Conservation (phyloP, 768 basidiomycete genomes). For the Lenzites betulinus region DNA sequence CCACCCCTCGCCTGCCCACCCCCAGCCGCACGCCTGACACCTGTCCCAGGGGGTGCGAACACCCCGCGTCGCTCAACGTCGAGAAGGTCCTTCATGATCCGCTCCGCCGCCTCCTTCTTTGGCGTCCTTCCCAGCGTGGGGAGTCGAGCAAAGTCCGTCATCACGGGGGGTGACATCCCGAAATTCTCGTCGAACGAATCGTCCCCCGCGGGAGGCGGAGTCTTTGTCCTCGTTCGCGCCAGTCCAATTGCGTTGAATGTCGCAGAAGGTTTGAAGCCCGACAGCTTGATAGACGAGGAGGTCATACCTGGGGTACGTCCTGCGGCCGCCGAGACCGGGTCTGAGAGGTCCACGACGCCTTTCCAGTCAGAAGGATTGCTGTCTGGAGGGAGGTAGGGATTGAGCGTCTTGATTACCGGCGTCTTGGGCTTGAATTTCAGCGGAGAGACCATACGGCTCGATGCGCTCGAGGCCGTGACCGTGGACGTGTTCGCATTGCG, state of each 20-base stretch:
- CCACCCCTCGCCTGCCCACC: constrained; percentile 15
- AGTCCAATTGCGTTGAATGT: constrained; percentile 1
- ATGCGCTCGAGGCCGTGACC: constrained; percentile 17
- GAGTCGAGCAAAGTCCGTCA: constrained; percentile 50
- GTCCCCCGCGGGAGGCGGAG: constrained; percentile 29
- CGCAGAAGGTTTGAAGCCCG: constrained; percentile 12
- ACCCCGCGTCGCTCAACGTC: constrained; percentile 25
- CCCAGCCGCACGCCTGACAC: not conserved
- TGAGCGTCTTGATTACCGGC: constrained; percentile 53
- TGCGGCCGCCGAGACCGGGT: constrained; percentile 52
- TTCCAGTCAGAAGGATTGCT: constrained; percentile 60
- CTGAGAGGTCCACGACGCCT: constrained; percentile 72
- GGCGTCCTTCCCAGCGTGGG: constrained; percentile 63
- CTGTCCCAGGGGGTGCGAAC: constrained; percentile 4
- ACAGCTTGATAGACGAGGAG: constrained; percentile 11
- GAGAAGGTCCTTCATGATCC: constrained; percentile 67
- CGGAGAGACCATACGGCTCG: constrained; percentile 44
- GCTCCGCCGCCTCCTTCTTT: constrained; percentile 65
- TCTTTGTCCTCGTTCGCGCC: constrained; percentile 16
- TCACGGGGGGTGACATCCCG: constrained; percentile 57
- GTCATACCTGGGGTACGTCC: constrained; percentile 29
- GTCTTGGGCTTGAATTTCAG: constrained; percentile 61
- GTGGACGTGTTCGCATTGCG: constrained; percentile 47
- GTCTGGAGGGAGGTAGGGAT: constrained; percentile 61
- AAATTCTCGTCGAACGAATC: constrained; percentile 42